phyloP scores from a whole-genome alignment of 768 basidiomycete species.

The Trametes punicea region DNA sequence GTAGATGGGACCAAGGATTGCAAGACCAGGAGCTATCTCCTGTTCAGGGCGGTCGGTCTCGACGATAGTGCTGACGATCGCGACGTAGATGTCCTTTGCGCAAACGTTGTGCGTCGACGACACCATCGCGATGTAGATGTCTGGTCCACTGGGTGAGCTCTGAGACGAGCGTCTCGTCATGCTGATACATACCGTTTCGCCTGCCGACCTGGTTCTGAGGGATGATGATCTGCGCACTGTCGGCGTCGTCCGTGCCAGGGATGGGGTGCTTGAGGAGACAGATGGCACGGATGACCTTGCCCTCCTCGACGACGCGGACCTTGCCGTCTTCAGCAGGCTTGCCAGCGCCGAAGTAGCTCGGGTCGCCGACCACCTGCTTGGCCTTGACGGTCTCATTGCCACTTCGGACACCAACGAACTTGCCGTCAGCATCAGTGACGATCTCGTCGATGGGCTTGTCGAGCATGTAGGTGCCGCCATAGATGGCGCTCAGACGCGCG shows the following conservation, averaged over 20 bases:
- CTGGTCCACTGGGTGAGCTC: constrained; percentile 37
- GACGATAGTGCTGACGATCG: constrained; percentile 97
- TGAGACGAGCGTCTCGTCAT: not conserved
- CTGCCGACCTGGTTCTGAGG: constrained; percentile 97
- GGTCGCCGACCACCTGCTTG: constrained; percentile 96
- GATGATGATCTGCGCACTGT: constrained; percentile 96
- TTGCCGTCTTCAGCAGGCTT: constrained; percentile 65
- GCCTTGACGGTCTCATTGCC: constrained; percentile 92
- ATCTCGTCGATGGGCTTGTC: constrained; percentile 93
- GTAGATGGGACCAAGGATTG: constrained; percentile 86
- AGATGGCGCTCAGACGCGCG: constrained; percentile 96
- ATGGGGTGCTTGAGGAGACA: constrained; percentile 98
- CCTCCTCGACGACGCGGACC: constrained; percentile 85
- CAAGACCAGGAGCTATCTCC: constrained; percentile 90
- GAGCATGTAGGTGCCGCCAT: constrained; percentile 99
- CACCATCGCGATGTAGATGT: constrained; percentile 98
- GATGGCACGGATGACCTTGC: constrained; percentile 94
- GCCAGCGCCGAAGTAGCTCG: constrained; percentile 91
- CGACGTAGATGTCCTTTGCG: constrained; percentile 91
- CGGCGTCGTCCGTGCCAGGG: constrained; percentile 92
- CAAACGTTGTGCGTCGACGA: constrained; percentile 97
- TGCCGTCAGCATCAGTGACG: constrained; percentile 79
- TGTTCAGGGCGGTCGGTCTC: constrained; percentile 90
- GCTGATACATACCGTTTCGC: constrained; percentile 69
- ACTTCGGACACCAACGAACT: constrained; percentile 89